A percentile compares a stretch with the other conserved stretches of the same genome.
These are phyloP conservation scores for Porphyrellus cyaneotinctus DNA, from an alignment of 768 basidiomycete genomes.

Conservation along the genomic window DNA sequence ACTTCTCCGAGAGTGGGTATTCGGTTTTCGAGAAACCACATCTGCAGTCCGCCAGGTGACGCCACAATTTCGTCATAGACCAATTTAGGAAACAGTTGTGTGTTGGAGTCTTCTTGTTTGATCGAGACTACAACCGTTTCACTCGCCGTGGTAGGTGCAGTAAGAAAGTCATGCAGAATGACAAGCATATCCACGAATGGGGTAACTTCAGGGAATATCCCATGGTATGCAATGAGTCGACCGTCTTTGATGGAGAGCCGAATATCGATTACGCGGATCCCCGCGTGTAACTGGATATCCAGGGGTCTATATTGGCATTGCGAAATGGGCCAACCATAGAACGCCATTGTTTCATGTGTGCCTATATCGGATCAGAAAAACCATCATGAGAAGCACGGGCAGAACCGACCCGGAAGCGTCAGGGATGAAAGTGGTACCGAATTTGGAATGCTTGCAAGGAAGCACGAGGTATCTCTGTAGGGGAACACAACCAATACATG, in stretches of 20 bases:
- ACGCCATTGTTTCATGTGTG: slow-evolving; percentile 49
- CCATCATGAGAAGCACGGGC: slow-evolving; percentile 30
- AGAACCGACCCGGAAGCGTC: slow-evolving; percentile 65
- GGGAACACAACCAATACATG: slow-evolving; percentile 54
- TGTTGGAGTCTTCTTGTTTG: slow-evolving; percentile 77
- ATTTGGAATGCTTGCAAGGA: slow-evolving; percentile 62
- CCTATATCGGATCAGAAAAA: slow-evolving; percentile 1
- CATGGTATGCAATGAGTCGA: slow-evolving; percentile 75
- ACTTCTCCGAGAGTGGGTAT: slow-evolving; percentile 81
- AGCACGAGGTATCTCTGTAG: slow-evolving; percentile 55
- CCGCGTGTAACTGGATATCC: slow-evolving; percentile 62
- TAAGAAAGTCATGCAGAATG: slow-evolving; percentile 61
- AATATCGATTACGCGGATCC: slow-evolving; percentile 80
- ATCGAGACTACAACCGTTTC: slow-evolving; percentile 86
- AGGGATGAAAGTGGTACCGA: slow-evolving; percentile 63
- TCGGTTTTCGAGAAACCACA: slow-evolving; percentile 83
- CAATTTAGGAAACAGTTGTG: slow-evolving; percentile 53
- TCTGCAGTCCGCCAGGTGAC: slow-evolving; percentile 46
- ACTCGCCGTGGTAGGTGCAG: slow-evolving; percentile 46
- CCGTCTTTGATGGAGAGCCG: slow-evolving; percentile 65
- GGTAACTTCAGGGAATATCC: slow-evolving; percentile 65
- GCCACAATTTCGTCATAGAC: slow-evolving; percentile 61
- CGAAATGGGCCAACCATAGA: slow-evolving; percentile 81
- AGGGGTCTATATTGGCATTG: slow-evolving; percentile 78
- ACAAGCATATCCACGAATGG: slow-evolving; percentile 64